A percentile compares a stretch with the other conserved stretches of the same genome.
Evolutionary conservation across 495 filamentous ascomycete species (phyloP).

Genomic region (Trichoderma parareesei): DNA sequence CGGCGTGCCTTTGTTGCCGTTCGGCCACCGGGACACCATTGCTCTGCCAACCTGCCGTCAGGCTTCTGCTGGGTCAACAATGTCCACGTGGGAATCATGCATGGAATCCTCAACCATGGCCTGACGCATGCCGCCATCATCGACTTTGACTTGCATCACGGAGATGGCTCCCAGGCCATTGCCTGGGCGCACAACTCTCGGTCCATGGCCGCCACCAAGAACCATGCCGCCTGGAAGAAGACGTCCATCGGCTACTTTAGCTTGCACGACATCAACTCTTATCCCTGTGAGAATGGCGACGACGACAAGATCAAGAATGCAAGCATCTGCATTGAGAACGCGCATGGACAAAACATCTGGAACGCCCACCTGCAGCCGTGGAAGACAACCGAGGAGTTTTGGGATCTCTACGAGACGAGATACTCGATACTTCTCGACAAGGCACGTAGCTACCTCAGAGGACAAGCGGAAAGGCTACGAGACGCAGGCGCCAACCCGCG

Average conservation of each 20-base stretch:
- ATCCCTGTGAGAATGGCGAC: constrained; percentile 85
- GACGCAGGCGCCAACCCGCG: constrained; percentile 49
- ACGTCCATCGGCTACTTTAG: constrained; percentile 91
- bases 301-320: constrained; percentile 85
- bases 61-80: constrained; percentile 99
- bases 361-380: constrained; percentile 91
- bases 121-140: constrained; percentile 92
- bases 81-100: constrained; percentile 90
- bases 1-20: constrained; percentile 73
- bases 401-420: constrained; percentile 69
- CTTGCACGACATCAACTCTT: constrained; percentile 95
- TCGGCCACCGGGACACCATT: constrained; percentile 89
- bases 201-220: constrained; percentile 47
- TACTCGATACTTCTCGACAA: constrained; percentile 73
- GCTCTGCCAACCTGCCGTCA: constrained; percentile 75
- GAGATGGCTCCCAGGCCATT: constrained; percentile 90
- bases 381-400: constrained; percentile 76
- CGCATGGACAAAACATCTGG: constrained; percentile 88
- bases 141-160: constrained; percentile 95
- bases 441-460: constrained; percentile 62
- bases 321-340: constrained; percentile 83
- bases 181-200: constrained; percentile 77
- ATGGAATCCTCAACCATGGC: constrained; percentile 71
- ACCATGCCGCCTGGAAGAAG: constrained; percentile 63
- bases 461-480: constrained; percentile 55